These are phyloP conservation scores for Rosa hybrid DNA, from an alignment of 331 rosid species.

Conservation along the genomic window DNA sequence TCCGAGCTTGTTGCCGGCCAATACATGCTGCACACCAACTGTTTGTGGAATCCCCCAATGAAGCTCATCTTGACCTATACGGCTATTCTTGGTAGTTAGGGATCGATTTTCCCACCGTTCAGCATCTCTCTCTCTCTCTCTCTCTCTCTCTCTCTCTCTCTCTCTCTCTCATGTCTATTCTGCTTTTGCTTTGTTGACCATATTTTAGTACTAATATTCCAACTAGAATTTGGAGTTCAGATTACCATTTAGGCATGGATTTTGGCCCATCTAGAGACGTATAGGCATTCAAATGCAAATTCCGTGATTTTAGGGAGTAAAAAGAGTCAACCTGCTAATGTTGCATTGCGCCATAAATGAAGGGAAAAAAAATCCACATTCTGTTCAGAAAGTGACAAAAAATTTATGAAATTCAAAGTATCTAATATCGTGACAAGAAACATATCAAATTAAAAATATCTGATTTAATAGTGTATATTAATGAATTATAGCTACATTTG, in stretches of 20 bases:
- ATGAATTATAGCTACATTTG: no score
- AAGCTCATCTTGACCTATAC: neutral
- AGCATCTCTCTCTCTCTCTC: neutral
- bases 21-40: neutral
- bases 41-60: neutral
- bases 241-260: neutral
- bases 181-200: neutral
- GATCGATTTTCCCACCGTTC: neutral
- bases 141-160: neutral
- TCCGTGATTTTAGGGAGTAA: slow-evolving; percentile 20
- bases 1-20: neutral
- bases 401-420: no score
- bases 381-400: no score
- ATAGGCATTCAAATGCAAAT: neutral
- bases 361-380: no score
- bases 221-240: neutral
- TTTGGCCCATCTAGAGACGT: neutral
- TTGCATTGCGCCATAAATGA: neutral
- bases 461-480: no score
- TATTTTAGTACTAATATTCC: neutral
- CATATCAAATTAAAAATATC: no score
- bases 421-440: no score
- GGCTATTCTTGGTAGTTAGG: neutral
- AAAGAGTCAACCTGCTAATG: slow-evolving; percentile 1
- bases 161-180: neutral